Evolutionary conservation across 1,284 basidiomycete genomes (phyloP).

Genomic region (Heterobasidion occidentale): DNA sequence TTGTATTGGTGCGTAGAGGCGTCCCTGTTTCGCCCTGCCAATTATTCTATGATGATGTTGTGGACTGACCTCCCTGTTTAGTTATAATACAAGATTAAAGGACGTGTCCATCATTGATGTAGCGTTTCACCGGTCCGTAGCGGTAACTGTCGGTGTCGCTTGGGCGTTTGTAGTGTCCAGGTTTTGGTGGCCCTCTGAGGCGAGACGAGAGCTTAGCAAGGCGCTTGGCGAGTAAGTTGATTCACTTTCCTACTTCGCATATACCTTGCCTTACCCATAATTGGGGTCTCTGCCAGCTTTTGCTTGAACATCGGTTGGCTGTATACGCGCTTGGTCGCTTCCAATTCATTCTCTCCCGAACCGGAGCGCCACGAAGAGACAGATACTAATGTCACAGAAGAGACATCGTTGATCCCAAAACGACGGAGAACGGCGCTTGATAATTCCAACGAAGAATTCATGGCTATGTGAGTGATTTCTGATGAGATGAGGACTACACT

Average conservation of each 20-base stretch:
- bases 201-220: conserved; percentile 78
- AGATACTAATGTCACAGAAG: conserved; percentile 22
- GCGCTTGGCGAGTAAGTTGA: conserved; percentile 74
- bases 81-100: conserved; percentile 75
- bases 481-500: conserved; percentile 2
- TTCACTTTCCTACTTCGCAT: neutral
- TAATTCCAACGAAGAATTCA: conserved; percentile 75
- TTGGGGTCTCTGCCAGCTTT: conserved; percentile 39
- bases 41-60: neutral
- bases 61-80: conserved; percentile 20
- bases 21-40: conserved; percentile 4
- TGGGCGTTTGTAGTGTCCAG: conserved; percentile 87
- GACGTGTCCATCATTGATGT: conserved; percentile 68
- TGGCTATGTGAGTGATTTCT: conserved; percentile 63
- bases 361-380: conserved; percentile 19
- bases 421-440: conserved; percentile 35
- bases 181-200: conserved; percentile 94
- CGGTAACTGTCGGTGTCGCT: conserved; percentile 83
- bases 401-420: conserved; percentile 28
- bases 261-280: neutral
- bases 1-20: conserved; percentile 60
- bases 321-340: conserved; percentile 72
- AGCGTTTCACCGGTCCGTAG: conserved; percentile 68
- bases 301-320: conserved; percentile 80
- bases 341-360: conserved; percentile 59